Evolutionary conservation across 2,329 filamentous ascomycete genomes (phyloP), one percentile per base, ranked within the genome.

Genomic region (Microcyclospora tardicrescens): DNA sequence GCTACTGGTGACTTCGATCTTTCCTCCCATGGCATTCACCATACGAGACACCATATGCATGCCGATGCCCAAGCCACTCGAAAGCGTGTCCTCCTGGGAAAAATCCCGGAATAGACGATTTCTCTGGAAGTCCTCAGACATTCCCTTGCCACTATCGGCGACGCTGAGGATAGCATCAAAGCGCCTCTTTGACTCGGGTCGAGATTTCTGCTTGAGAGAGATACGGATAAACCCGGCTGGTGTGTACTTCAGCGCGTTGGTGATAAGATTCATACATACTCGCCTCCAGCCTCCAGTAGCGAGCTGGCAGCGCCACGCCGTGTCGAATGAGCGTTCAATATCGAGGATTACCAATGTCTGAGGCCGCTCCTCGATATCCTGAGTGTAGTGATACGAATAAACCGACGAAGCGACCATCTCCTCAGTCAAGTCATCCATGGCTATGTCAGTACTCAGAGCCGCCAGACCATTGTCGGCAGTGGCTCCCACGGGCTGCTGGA

Each of bases 81-180:
- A 65, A 1, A 83, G 55, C 0, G 63, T 61, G 34, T 81, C 69
- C 49, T 84, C 80, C 43, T 84, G 79, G 0, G 66, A 59, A 42
- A 82, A 83, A 0, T 77, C 73, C 0, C 68, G 72, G 53, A 78
- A 84, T 0, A 83, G 58, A 10, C 70, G 66, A 11, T 74, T 69
- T 19, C 69, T 65, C 5, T 82, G 57, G 44, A 77, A 84, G 6
- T 80, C 73, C 10, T 71, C 63, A 0, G 70, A 70, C 36, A 84
- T 84, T 1, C 80, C 80, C 28, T 67, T 68, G 0, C 80, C 80
- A 0, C 77, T 79, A 47, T 84, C 80, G 0, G 64, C 62, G 1
- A 84, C 70, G 10, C 42, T 44, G 15, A 55, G 45, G 0, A 44
- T 45, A 10, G 47, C 54, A 33, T 51, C 49, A 38, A 50, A 51